Evolutionary conservation across 2,329 filamentous ascomycete species (phyloP).

Genomic region (Paracamarosporium sp.): DNA sequence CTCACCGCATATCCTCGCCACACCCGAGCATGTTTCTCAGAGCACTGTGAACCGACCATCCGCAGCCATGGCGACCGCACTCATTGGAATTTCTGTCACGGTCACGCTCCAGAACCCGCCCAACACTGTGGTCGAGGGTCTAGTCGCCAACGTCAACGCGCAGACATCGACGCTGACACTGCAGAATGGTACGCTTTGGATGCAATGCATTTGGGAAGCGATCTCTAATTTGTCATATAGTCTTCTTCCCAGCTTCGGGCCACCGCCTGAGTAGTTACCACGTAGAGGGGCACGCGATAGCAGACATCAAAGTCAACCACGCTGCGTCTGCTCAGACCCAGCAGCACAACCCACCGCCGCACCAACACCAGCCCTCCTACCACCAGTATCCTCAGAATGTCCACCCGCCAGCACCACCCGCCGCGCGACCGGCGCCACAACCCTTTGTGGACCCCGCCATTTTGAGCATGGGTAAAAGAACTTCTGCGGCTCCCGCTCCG

Average conservation of each 20-base stretch:
- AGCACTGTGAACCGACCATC: conserved; percentile 16
- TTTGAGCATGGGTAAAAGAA: conserved; percentile 65
- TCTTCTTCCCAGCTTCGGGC: conserved; percentile 62
- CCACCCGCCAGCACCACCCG: conserved; percentile 14
- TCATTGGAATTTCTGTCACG: conserved; percentile 78
- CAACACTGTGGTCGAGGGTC: conserved; percentile 70
- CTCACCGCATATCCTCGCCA: neutral
- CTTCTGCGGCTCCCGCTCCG: conserved; percentile 32
- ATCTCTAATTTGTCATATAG: conserved; percentile 33
- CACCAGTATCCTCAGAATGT: conserved; percentile 27
- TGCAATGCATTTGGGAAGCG: neutral
- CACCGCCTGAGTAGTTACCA: conserved; percentile 61
- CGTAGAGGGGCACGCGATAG: conserved; percentile 64
- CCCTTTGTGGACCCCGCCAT: conserved; percentile 83
- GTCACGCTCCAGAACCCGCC: conserved; percentile 73
- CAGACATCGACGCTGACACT: conserved; percentile 68
- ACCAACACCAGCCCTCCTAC: conserved; percentile 25
- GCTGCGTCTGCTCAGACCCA: conserved; percentile 26
- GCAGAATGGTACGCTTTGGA: conserved; percentile 65
- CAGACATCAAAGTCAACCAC: conserved; percentile 62
- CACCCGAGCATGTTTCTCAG: conserved; percentile 7
- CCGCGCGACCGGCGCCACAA: conserved; percentile 39
- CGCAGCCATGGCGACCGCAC: conserved; percentile 66
- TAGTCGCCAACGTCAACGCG: conserved; percentile 73
- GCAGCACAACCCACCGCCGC: conserved; percentile 13